Evolutionary conservation across 768 basidiomycete genomes (phyloP).

Genomic region (Boletus eberwhitei): DNA sequence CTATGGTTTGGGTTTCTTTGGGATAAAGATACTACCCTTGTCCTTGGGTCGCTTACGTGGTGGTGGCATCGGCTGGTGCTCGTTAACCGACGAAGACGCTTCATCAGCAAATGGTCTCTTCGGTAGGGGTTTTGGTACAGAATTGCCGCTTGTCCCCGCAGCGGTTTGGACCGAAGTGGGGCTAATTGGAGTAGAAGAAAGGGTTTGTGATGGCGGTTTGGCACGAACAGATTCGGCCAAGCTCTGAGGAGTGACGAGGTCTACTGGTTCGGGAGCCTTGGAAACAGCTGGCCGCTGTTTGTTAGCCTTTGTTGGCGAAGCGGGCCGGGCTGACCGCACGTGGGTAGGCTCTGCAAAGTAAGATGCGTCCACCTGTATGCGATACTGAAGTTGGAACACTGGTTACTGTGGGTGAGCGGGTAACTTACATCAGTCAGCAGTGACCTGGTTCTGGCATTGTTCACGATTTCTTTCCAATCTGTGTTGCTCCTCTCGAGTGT

Average conservation of each 20-base stretch:
- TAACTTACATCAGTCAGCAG: slow-evolving; percentile 58
- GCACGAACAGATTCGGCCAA: slow-evolving; percentile 30
- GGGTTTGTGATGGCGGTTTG: slow-evolving; percentile 20
- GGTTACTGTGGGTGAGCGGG: background rate
- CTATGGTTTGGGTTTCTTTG: slow-evolving; percentile 46
- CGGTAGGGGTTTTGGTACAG: slow-evolving; percentile 6
- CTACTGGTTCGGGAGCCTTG: slow-evolving; percentile 26
- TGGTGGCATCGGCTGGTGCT: slow-evolving; percentile 27
- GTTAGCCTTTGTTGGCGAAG: slow-evolving; percentile 19
- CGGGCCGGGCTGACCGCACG: slow-evolving; percentile 13
- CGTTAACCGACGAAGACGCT: slow-evolving; percentile 13
- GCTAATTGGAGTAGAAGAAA: background rate
- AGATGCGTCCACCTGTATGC: slow-evolving; percentile 30
- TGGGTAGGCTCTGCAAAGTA: slow-evolving; percentile 37
- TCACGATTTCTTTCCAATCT: slow-evolving; percentile 74
- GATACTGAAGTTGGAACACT: background rate
- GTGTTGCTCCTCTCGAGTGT: slow-evolving; percentile 85
- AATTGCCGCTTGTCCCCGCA: slow-evolving; percentile 6
- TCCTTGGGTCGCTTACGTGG: slow-evolving; percentile 32
- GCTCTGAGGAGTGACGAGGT: slow-evolving; percentile 39
- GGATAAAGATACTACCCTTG: slow-evolving; percentile 54
- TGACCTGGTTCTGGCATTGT: slow-evolving; percentile 66
- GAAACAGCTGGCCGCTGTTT: slow-evolving; percentile 19
- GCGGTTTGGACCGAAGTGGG: background rate
- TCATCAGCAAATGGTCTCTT: slow-evolving; percentile 23